Evolutionary conservation across 2,329 filamentous ascomycete species (phyloP), one percentile per base, ranked within the genome.

Genomic region (Colletotrichum tabaci): DNA sequence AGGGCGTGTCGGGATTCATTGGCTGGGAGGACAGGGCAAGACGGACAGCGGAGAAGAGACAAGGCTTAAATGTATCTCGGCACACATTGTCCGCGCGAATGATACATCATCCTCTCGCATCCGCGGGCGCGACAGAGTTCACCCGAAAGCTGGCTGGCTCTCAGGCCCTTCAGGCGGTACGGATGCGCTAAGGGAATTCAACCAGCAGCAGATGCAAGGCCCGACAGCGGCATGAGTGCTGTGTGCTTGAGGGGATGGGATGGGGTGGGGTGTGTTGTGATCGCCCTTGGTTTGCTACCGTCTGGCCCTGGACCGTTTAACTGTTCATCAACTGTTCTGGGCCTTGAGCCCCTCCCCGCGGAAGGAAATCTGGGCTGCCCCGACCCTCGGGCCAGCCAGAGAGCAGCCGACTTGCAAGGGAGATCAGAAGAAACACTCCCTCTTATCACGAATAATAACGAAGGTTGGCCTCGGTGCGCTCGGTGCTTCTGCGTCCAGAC

Each of bases 321-420:
- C 13, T 56, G 66, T 55, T 47, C 30, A 56, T 38, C 47, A 13
- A 21, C 38, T 30, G 49, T 30, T 47, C 35, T 49, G n/a, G 21
- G 74, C 76, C 8, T 66, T 76, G 47, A 35, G 68, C 75, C 15
- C 72, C 52, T 35, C 77, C 9, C 74, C 77, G 53, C 80, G 81
- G 77, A 79, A 82, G 73, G 77, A 78, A 66, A 66, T 75, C 13
- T 70, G 76, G 61, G 74, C 78, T 67, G 73, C 77, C 15, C 58
- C 76, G 55, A 74, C 74, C 61, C 70, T 62, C 53, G 50, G 60
- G 58, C 69, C 50, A 66, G 57, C 61, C 66, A 38, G 65, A 74
- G 76, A 53, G 26, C 46, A 60, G 56, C n/a, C 21, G 16, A 58
- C 12, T n/a, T 23, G 38, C 13, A 21, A n/a, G n/a, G 26, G 23